Evolutionary conservation across 305 asterid genomes (phyloP).

Genomic region (Rubia balearica): DNA sequence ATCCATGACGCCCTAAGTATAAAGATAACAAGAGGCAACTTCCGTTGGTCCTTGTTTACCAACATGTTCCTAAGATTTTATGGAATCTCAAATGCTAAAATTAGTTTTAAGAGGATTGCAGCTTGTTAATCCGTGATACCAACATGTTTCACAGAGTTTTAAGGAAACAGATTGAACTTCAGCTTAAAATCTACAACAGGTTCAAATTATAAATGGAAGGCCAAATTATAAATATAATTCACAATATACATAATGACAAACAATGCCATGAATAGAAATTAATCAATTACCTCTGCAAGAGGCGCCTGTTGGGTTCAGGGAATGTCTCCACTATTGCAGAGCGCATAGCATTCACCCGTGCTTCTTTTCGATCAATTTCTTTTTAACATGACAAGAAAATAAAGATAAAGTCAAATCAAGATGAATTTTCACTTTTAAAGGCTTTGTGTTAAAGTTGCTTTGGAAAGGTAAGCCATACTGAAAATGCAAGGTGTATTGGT

Average conservation of each 20-base stretch:
- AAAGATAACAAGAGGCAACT: background rate
- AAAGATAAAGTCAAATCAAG: background rate
- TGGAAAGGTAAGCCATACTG: background rate
- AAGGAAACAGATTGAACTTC: background rate
- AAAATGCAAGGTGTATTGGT: background rate
- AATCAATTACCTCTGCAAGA: constrained; percentile 72
- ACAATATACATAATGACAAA: background rate
- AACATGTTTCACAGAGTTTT: background rate
- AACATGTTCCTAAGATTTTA: background rate
- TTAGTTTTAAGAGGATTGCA: background rate
- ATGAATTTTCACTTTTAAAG: background rate
- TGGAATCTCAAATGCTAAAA: background rate
- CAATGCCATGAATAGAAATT: background rate
- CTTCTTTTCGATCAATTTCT: constrained; percentile 85
- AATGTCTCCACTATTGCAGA: constrained; percentile 85
- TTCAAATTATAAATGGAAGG: background rate
- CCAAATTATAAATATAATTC: background rate
- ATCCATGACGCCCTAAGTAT: background rate
- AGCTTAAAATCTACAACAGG: background rate
- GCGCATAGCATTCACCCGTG: constrained; percentile 76
- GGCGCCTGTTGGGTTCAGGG: constrained; percentile 96
- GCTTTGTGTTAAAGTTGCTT: background rate
- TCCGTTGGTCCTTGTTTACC: background rate
- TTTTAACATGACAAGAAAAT: constrained; percentile 10
- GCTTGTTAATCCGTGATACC: background rate